Evolutionary conservation across 2,329 filamentous ascomycete species (phyloP), one percentile per base, ranked within the genome.

Genomic region (Colletotrichum theobromicola): DNA sequence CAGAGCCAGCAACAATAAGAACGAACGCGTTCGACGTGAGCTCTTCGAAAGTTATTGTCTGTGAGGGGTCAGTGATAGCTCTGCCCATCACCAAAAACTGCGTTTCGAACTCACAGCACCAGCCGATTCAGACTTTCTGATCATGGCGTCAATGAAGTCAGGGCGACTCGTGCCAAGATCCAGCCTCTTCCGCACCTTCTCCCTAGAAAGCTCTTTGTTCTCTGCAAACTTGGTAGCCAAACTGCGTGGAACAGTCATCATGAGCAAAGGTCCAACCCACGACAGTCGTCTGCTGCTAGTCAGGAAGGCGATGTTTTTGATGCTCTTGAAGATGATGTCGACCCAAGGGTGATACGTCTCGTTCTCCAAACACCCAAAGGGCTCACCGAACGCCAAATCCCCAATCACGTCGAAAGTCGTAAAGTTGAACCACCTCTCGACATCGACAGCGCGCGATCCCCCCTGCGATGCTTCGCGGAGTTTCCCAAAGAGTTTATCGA

Each of bases 1-100:
- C 82, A 0, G 78, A 80, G 2, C 82, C 81, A 7, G 80, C 82
- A 12, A 81, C 28, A 26, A 82, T 78, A 10, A 83, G 42, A 2
- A 73, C 46, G 0, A 75, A 67, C 7, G 76, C 53, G 9, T 74
- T 78, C 60, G 63, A 62, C 35, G 13, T 57, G 32, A 79, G 68
- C 24, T 65, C 35, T 7, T 76, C 67, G 3, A 76, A 62, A 5
- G 24, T 30, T 18, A 76, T 32, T 5, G 35, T 58, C 61, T 76
- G 60, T 2, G 46, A n/a, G 10, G 12, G 7, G 10, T 24, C 10
- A 37, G 24, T 8, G 7, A n/a, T 9, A 35, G n/a, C 2, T 24
- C 21, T 30, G 8, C 28, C 15, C 2, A 28, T 15, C 26, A 37
- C 5, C 15, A 2, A 7, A n/a, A 16, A 18, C 6, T 24, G 53